Conservation (phyloP, 192 early-diverging fungal species). For the Endogone sp. region DNA sequence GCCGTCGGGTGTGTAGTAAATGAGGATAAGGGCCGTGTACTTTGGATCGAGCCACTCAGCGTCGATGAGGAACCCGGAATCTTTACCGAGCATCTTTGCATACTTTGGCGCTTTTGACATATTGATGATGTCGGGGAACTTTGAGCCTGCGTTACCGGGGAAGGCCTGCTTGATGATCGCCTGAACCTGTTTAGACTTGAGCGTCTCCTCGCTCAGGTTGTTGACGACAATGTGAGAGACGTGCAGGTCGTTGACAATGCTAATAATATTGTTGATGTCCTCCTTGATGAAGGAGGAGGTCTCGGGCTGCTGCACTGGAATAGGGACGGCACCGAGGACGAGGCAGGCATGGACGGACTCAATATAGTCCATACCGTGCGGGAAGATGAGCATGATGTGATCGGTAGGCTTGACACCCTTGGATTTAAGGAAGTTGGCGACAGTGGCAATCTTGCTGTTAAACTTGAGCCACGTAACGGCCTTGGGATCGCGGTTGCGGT, state of each 20-base stretch:
- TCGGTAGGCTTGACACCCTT: conserved; percentile 51
- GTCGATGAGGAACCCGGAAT: conserved; percentile 47
- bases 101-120: conserved; percentile 65
- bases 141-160: conserved; percentile 30
- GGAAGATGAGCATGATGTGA: conserved; percentile 59
- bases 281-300: conserved; percentile 53
- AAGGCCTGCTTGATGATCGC: conserved; percentile 48
- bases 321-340: conserved; percentile 67
- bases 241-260: conserved; percentile 57
- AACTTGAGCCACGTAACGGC: conserved; percentile 69
- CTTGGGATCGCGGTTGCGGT: conserved; percentile 56
- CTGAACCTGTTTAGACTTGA: conserved; percentile 59
- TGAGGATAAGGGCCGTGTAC: conserved; percentile 56
- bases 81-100: conserved; percentile 51
- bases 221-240: conserved; percentile 58
- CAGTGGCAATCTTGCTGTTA: conserved; percentile 55
- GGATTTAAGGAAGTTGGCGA: conserved; percentile 63
- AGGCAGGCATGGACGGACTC: conserved; percentile 75
- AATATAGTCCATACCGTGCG: conserved; percentile 69
- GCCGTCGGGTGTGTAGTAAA: conserved; percentile 47
- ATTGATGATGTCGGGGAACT: conserved; percentile 59
- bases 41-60: conserved; percentile 50
- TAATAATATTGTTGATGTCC: conserved; percentile 62
- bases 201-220: conserved; percentile 56
- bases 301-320: conserved; percentile 72